phyloP scores from a whole-genome alignment of 345 rosid genomes.

The Gossypium australe region DNA sequence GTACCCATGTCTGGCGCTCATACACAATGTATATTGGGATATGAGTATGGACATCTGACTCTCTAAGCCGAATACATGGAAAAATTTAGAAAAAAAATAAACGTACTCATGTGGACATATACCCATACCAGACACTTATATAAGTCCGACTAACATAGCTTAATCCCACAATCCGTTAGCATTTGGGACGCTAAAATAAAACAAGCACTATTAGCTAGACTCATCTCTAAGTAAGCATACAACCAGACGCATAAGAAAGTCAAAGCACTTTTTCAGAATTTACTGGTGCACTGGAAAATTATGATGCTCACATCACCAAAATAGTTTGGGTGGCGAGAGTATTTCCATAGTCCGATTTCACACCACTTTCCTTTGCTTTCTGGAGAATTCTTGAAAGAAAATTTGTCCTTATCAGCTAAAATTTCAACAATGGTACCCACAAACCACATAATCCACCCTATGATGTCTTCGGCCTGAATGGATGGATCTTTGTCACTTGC shows the following conservation, averaged over 20 bases:
- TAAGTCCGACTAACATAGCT: background rate
- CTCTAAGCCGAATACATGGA: background rate
- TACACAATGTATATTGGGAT: background rate
- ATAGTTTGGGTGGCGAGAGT: conserved; percentile 88
- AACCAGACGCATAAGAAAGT: conserved; percentile 2
- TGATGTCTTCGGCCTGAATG: conserved; percentile 54
- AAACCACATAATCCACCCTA: conserved; percentile 88
- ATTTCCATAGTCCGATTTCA: conserved; percentile 73
- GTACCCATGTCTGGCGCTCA: background rate
- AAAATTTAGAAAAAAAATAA: background rate
- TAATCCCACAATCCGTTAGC: background rate
- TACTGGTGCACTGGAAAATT: background rate
- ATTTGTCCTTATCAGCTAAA: conserved; percentile 80
- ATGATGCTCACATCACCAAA: conserved; percentile 73
- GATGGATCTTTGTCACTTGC: conserved; percentile 66
- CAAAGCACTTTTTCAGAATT: background rate
- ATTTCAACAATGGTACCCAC: conserved; percentile 60
- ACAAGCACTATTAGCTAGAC: background rate
- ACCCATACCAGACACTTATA: background rate
- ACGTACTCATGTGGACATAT: background rate
- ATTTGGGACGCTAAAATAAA: background rate
- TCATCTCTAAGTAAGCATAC: background rate
- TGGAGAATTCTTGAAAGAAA: conserved; percentile 62
- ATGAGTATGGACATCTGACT: background rate
- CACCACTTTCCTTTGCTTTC: conserved; percentile 90